These are phyloP conservation scores for Coemansia sp. DNA, from an alignment of 192 early-diverging fungal species.

Conservation along the genomic window DNA sequence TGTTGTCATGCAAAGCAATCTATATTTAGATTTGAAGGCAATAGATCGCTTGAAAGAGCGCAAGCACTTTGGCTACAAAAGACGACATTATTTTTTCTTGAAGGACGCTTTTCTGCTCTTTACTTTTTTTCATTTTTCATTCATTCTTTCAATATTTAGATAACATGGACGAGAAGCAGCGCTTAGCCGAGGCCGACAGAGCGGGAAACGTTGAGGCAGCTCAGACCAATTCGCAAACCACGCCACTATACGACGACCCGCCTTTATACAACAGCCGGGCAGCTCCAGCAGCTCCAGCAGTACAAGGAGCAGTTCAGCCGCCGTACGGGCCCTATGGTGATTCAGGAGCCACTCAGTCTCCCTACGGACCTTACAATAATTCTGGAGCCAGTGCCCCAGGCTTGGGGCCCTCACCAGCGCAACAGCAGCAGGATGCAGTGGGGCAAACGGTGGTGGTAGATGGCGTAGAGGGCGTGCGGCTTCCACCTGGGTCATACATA, in stretches of 20 bases:
- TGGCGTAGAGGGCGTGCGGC: constrained; percentile 10
- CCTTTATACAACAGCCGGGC: not conserved
- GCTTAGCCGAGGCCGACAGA: constrained; percentile 5
- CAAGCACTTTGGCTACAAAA: not conserved
- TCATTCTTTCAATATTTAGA: not conserved
- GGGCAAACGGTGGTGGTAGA: constrained; percentile 22
- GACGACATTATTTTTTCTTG: not conserved
- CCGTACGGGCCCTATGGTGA: constrained; percentile 1
- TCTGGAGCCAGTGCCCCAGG: not conserved
- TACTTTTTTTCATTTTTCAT: not conserved
- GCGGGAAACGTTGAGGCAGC: not conserved
- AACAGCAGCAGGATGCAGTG: not conserved
- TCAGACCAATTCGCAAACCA: not conserved
- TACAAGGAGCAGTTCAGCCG: not conserved
- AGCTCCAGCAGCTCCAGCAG: not conserved
- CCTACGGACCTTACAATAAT: constrained; percentile 16
- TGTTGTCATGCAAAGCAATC: not conserved
- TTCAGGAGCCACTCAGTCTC: not conserved
- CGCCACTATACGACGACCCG: constrained; percentile 10
- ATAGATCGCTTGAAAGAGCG: not conserved
- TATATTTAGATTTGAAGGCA: not conserved
- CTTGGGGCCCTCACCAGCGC: not conserved
- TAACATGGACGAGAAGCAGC: constrained; percentile 7
- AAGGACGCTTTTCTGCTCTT: not conserved
- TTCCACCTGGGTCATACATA: constrained; percentile 31